Percentiles rank a stretch among this genome's conserved stretches.
Conservation (phyloP, 768 basidiomycete species). For the Melanogaster broomeanus region DNA sequence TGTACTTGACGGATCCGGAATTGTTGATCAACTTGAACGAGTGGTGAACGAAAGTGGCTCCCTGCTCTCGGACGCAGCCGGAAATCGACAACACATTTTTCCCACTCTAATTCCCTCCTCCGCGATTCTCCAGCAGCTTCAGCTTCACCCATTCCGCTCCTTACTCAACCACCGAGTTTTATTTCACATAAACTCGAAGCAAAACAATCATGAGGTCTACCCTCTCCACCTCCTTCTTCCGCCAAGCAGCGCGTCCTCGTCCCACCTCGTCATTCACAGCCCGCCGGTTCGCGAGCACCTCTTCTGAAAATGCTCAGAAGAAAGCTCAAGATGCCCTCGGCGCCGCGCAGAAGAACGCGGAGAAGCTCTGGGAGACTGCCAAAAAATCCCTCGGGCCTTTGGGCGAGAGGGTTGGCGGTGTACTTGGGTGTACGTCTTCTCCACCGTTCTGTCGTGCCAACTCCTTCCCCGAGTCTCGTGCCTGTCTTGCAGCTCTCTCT, state of each 20-base stretch:
- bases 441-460: slow-evolving; percentile 24
- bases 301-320: slow-evolving; percentile 55
- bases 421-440: slow-evolving; percentile 53
- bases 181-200: not conserved
- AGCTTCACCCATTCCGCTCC: not conserved
- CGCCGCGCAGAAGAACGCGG: slow-evolving; percentile 56
- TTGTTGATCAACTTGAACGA: too few relatives aligned
- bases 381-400: slow-evolving; percentile 50
- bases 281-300: slow-evolving; percentile 45
- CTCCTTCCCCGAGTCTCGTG: too few relatives aligned
- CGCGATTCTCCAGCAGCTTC: not conserved
- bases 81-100: slow-evolving; percentile 1
- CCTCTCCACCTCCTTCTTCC: slow-evolving; percentile 26
- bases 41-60: too few relatives aligned
- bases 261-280: slow-evolving; percentile 13
- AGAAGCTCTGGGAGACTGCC: slow-evolving; percentile 51
- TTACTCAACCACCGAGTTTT: not conserved
- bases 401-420: slow-evolving; percentile 53
- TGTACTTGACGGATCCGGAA: too few relatives aligned
- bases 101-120: slow-evolving; percentile 14
- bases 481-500: not conserved
- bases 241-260: slow-evolving; percentile 19
- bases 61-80: slow-evolving; percentile 7
- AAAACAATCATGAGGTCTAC: slow-evolving; percentile 26
- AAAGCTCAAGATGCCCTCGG: slow-evolving; percentile 70